Base-by-base conservation (phyloP, 1,284 basidiomycete genomes). In the Sphagnurus paluster region DNA sequence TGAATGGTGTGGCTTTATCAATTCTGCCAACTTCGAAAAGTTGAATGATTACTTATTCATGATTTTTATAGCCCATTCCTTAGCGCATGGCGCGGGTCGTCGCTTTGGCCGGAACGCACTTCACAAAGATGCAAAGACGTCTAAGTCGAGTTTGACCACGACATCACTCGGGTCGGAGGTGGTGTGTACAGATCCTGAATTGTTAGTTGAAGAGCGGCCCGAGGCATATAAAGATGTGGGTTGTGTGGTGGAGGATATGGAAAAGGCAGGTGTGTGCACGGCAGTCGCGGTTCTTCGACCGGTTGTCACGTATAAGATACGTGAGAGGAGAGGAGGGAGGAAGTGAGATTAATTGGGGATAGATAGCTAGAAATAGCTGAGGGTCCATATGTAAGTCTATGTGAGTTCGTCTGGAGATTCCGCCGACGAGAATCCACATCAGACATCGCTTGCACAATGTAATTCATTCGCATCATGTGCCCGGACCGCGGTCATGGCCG, bases 81-180 rank as follows among this genome's bases (percentile, higher is more conserved):
- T 71, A 23, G 66, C 70, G 4, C 69, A 69, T 52, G 68, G 69
- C 10, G 69, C 68, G 17, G 69, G 68, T 9, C 58, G 68, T 40
- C 56, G 64, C 16, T 57, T 65, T 50, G 63, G 63, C 16, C 66
- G 70, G 13, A 57, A 64, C 33, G 58, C 49, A 2, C 50, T 69
- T 33, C 68, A 66, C 53, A 55, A 54, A 10, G 59, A 58, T 4
- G 28, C 59, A 16, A 64, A 68, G 44, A 52, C 61, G 25, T 46
- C 54, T 20, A 66, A 63, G 49, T 48, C 56, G n/a, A 58, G 46
- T 30, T 42, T 66, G 43, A 63, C 57, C 1, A 66, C 61, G 16
- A 69, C 68, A 16, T 36, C 54, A 10, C 58, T 71, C 25, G 68
- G 64, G 20, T 67, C 64, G 37, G 63, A 65, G 28, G 66, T 71